Conservation (phyloP, 441 rosid species). For the Populus hybrid region DNA sequence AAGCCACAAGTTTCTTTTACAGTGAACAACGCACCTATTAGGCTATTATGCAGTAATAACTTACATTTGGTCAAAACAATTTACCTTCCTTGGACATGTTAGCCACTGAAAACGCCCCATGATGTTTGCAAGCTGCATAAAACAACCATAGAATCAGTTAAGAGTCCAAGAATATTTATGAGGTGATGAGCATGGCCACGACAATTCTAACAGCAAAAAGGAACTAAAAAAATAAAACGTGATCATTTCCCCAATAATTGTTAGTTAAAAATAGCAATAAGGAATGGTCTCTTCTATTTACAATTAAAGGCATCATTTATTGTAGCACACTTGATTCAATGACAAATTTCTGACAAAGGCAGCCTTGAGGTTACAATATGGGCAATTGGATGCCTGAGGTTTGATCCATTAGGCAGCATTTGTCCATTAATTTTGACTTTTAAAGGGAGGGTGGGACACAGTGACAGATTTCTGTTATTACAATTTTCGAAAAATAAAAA, state of each 20-base stretch:
- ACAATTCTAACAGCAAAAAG: background rate
- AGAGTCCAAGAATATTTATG: constrained; percentile 1
- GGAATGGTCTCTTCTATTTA: background rate
- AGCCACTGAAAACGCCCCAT: constrained; percentile 86
- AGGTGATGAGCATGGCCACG: background rate
- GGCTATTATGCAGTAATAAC: background rate
- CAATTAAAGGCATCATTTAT: background rate
- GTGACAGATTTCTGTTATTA: background rate
- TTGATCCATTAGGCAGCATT: background rate
- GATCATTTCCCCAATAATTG: background rate
- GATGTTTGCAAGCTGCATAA: constrained; percentile 79
- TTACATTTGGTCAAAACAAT: constrained; percentile 9
- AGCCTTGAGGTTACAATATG: background rate
- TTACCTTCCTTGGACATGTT: constrained; percentile 96
- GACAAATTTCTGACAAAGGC: background rate
- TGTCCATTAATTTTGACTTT: background rate
- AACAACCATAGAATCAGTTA: constrained; percentile 1
- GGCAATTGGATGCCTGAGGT: background rate
- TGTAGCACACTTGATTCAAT: background rate
- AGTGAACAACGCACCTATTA: background rate
- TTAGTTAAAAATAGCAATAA: background rate
- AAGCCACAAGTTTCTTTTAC: constrained; percentile 12
- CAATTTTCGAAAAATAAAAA: too few species aligned
- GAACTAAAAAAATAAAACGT: background rate
- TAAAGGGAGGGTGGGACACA: background rate